Evolutionary conservation across 805 yeast genomes (phyloP).

Genomic region (Hanseniaspora lindneri): DNA sequence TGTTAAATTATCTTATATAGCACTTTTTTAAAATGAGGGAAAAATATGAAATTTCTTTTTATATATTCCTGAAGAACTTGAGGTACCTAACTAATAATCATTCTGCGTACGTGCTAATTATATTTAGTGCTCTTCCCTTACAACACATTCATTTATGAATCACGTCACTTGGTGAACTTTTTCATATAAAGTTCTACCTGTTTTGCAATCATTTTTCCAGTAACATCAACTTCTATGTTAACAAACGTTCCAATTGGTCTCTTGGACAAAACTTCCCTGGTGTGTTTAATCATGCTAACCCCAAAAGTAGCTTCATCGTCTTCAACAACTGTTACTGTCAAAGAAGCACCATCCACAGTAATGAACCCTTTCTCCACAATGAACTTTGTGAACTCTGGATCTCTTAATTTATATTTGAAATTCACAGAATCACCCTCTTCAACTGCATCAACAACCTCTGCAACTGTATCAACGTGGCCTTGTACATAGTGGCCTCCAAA

Average conservation of each 20-base stretch:
- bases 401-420: constrained; percentile 62
- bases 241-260: constrained; percentile 55
- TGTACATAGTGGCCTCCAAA: constrained; percentile 97
- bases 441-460: constrained; percentile 41
- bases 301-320: constrained; percentile 45
- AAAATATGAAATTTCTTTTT: no score
- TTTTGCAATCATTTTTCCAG: constrained; percentile 82
- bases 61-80: no score
- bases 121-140: no score
- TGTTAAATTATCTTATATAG: no score
- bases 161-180: constrained; percentile 37
- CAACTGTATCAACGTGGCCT: constrained; percentile 91
- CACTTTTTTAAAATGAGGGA: no score
- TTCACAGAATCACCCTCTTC: constrained; percentile 69
- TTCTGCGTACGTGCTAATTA: no score
- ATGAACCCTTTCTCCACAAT: constrained; percentile 94
- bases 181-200: constrained; percentile 55
- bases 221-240: constrained; percentile 87
- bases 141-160: no score
- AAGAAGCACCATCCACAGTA: constrained; percentile 82
- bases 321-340: constrained; percentile 76
- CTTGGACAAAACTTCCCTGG: constrained; percentile 61
- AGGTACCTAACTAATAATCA: no score
- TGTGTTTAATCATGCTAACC: constrained; percentile 84
- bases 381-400: constrained; percentile 46